Conservation (phyloP, 345 rosid genomes). For the Microthlaspi erraticum region DNA sequence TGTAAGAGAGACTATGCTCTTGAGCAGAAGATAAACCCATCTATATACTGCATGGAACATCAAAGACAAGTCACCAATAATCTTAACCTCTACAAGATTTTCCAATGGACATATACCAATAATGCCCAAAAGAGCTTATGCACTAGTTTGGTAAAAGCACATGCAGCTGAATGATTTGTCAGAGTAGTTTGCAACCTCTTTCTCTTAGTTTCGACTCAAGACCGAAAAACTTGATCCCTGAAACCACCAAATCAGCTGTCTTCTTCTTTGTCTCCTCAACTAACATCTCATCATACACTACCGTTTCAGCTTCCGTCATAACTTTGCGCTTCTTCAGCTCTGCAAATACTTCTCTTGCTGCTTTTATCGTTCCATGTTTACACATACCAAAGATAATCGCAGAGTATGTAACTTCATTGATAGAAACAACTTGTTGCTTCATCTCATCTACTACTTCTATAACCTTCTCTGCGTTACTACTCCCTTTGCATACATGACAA, state of each 20-base stretch:
- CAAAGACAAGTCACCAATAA: background rate
- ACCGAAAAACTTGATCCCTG: slow-evolving; percentile 83
- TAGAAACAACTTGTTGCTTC: slow-evolving; percentile 65
- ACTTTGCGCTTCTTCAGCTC: slow-evolving; percentile 57
- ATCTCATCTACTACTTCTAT: slow-evolving; percentile 76
- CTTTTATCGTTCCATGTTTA: slow-evolving; percentile 79
- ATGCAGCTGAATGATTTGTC: slow-evolving; percentile 25
- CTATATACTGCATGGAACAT: slow-evolving; percentile 6
- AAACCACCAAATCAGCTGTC: slow-evolving; percentile 77
- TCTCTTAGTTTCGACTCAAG: slow-evolving; percentile 85
- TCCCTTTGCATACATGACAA: slow-evolving; percentile 62
- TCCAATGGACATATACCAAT: no score
- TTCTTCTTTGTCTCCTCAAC: slow-evolving; percentile 81
- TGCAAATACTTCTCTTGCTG: slow-evolving; percentile 70
- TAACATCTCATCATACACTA: slow-evolving; percentile 79
- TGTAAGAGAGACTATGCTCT: no score
- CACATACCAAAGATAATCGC: slow-evolving; percentile 78
- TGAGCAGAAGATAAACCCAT: no score
- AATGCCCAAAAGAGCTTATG: no score
- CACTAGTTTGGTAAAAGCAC: no score
- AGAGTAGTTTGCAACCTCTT: slow-evolving; percentile 64
- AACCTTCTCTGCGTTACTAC: slow-evolving; percentile 59
- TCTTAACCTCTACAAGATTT: slow-evolving; percentile 1
- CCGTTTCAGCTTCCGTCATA: slow-evolving; percentile 66
- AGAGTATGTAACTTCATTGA: slow-evolving; percentile 62